Base-by-base conservation (phyloP, 306 rosid species). In the Urtica urens region DNA sequence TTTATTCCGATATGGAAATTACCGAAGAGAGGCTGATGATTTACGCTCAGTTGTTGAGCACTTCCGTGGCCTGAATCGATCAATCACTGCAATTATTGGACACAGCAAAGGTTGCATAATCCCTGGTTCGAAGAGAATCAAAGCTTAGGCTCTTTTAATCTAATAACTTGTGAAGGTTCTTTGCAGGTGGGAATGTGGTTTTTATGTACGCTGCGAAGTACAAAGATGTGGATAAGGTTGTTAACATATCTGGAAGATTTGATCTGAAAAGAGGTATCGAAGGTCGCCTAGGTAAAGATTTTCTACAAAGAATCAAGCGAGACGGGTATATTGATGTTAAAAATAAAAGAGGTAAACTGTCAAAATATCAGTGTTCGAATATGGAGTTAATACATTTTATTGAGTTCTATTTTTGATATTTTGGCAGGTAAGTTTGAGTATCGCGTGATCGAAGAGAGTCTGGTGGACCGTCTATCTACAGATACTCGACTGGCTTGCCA, bases 241-340 rank as follows among this genome's bases (percentile, higher is more conserved):
- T 88, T 62, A 88, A 84, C 58, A 72, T 88, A 35, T 77, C 97
- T 70, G 97, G 95, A 12, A 93, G 95, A 28, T 88, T 84, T 68
- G 66, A 88, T 74, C 73, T 84, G 29, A 59, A 55, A 38, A 68
- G 72, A 67, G 93, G 97, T 16, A 81, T 84, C 63, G 97, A 88
- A 73, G 73, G 74, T 57, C 95, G 90, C 67, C 58, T 88, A 68
- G 95, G 95, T 17, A 69, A 72, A 68, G 73, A 79, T 20, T 88
- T 73, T 66, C 59, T 72, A 10, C 83, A 66, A 62, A 74, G 74
- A 74, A 88, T 84, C 64, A 88, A 77, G 69, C 66, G 56, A 72
- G 71, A 74, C 53, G 96, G 95, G 50, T 88, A 24, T 56, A 74
- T 88, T 65, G 93, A 81, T 41, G 86, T 83, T 37, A 81, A 77